Base-by-base conservation (phyloP, 352 stramenopile genomes). In the Phytophthora idaei region DNA sequence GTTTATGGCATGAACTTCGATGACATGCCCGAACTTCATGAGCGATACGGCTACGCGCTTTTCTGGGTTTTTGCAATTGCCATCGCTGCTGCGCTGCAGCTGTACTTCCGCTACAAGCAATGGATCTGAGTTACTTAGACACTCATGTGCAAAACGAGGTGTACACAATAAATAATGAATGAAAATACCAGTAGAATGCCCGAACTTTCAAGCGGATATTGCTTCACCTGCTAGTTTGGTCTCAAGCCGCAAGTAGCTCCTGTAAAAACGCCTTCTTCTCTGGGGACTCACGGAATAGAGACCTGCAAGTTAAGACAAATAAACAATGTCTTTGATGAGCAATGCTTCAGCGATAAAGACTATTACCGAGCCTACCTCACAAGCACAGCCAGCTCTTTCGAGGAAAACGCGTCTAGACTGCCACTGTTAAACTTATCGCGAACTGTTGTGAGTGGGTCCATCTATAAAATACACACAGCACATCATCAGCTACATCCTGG, bases 1-100 rank as follows among this genome's bases (percentile, higher is more conserved):
- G 84, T 97, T 46, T 96, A 94, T 57, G 89, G 90, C 50, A 96
- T 96, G 90, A 96, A 96, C 78, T 96, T 97, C 73, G 84, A 91
- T 51, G 85, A 94, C 53, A 96, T 96, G 87, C 86, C 86, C 1
- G 88, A 97, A 72, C 82, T 96, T 6, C 80, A 95, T 60, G 75
- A 86, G 25, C 76, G 78, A 12, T 95, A 90, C 52, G 89, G 87
- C 21, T 97, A 96, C 64, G 70, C 71, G 2, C 77, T 94, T 41
- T 97, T 96, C 45, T 96, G 87, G 90, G 59, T 90, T 32, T 74
- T 92, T 11, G 80, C 92, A 8, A 74, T 94, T 15, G 63, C 74
- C 37, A 93, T 93, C 49, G 85, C 79, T 9, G 77, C 80, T 9
- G 76, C 67, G 8, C 58, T 94, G 44, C 85, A 92, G 66, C 66